A percentile compares a stretch with the other conserved stretches of the same genome.
Evolutionary conservation across 1,284 basidiomycete genomes (phyloP).

Genomic region (Cryptococcus sp.): DNA sequence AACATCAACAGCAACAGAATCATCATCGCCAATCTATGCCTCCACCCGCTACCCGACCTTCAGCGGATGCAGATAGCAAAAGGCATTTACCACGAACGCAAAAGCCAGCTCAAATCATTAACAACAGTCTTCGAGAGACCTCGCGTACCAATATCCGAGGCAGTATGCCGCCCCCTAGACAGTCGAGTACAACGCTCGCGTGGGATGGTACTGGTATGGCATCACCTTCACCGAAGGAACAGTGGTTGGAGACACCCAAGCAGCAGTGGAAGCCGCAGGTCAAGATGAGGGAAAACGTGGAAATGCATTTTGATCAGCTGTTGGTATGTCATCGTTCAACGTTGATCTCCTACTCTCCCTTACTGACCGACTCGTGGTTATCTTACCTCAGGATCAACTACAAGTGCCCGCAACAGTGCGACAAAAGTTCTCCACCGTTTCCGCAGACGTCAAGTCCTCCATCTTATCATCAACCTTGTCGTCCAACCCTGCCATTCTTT

Average conservation of each 20-base stretch:
- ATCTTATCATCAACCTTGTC: conserved; percentile 42
- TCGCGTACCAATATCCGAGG: conserved; percentile 19
- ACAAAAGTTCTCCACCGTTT: conserved; percentile 44
- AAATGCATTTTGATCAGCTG: conserved; percentile 42
- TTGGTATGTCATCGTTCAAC: conserved; percentile 28
- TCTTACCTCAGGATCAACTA: conserved; percentile 36
- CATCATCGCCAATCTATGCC: conserved; percentile 28
- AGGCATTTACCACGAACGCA: conserved; percentile 1
- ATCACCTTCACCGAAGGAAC: conserved; percentile 22
- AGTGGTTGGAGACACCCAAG: conserved; percentile 21
- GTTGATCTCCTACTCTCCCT: too few species aligned
- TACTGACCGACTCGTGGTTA: too few species aligned
- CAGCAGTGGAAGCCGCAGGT: conserved; percentile 13
- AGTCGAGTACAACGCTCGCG: conserved; percentile 14
- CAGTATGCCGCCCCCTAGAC: conserved; percentile 19
- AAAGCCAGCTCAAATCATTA: conserved; percentile 2
- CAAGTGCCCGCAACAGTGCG: conserved; percentile 46
- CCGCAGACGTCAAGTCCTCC: conserved; percentile 43
- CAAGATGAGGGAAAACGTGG: conserved; percentile 27
- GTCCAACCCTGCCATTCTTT: conserved; percentile 43
- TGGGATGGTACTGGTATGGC: conserved; percentile 15
- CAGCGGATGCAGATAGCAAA: neutral
- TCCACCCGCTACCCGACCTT: conserved; percentile 5
- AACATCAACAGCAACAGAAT: conserved; percentile 10
- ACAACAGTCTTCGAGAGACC: conserved; percentile 18